Evolutionary conservation across 2,329 filamentous ascomycete genomes (phyloP).

Genomic region (Aspergillus terreus): DNA sequence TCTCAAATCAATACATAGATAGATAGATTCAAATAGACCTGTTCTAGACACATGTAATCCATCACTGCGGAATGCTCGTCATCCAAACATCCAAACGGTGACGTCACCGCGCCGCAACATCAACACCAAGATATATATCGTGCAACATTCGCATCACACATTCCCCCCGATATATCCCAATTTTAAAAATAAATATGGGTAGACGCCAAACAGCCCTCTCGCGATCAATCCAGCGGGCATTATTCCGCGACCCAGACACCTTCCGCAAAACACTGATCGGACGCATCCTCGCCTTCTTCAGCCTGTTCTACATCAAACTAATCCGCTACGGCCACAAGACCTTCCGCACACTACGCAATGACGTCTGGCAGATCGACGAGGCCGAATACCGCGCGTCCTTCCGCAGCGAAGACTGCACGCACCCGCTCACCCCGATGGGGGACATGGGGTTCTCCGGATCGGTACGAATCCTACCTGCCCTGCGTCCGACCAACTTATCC

Average conservation of each 20-base stretch:
- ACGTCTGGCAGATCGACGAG: conserved; percentile 53
- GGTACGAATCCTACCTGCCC: conserved; percentile 28
- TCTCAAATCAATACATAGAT: too few species aligned
- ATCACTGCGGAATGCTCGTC: too few species aligned
- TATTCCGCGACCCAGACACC: conserved; percentile 25
- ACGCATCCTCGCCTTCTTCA: conserved; percentile 53
- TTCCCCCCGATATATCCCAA: too few species aligned
- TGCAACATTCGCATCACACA: too few species aligned
- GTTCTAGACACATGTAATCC: too few species aligned
- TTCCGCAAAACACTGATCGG: conserved; percentile 35
- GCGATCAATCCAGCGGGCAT: conserved; percentile 29
- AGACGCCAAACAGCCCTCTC: conserved; percentile 21
- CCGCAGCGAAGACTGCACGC: conserved; percentile 37
- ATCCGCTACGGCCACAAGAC: conserved; percentile 45
- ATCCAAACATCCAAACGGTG: neutral
- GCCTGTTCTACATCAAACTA: conserved; percentile 49
- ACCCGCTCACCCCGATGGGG: conserved; percentile 54
- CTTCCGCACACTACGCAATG: conserved; percentile 50
- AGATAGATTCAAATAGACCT: too few species aligned
- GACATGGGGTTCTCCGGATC: conserved; percentile 73
- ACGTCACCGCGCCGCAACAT: neutral
- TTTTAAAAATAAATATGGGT: conserved; percentile 13
- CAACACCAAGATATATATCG: too few species aligned
- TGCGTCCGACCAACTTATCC: too few species aligned
- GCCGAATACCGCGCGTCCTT: conserved; percentile 55